phyloP scores from a whole-genome alignment of 202 grass and related monocot species.

The Setaria italica region DNA sequence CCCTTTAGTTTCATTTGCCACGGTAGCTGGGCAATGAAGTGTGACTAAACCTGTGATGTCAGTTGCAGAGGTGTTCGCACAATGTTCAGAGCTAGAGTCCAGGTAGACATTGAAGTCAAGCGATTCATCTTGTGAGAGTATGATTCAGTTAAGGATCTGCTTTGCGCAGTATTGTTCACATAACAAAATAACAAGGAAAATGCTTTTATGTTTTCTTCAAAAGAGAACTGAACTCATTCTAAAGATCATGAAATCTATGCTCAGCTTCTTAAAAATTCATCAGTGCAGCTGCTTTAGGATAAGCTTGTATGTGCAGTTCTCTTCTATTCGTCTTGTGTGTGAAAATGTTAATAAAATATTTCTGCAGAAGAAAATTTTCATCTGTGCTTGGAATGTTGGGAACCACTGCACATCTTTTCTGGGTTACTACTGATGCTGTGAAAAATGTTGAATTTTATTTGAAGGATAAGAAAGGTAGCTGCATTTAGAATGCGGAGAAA shows the following conservation, averaged over 20 bases:
- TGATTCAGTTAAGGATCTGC: background rate
- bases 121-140: constrained; percentile 47
- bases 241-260: background rate
- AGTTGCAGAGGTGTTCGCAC: constrained; percentile 5
- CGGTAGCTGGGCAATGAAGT: no score
- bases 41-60: background rate
- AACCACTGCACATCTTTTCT: background rate
- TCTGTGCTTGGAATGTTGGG: background rate
- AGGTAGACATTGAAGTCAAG: constrained; percentile 32
- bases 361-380: background rate
- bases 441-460: background rate
- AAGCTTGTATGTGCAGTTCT: background rate
- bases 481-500: background rate
- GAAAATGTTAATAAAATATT: background rate
- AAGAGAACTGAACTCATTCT: background rate
- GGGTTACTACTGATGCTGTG: background rate
- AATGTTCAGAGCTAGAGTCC: constrained; percentile 17
- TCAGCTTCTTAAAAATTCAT: no score
- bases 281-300: background rate
- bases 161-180: background rate
- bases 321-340: background rate
- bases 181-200: background rate
- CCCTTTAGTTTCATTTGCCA: no score
- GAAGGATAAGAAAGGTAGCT: background rate
- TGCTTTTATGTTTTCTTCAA: background rate